phyloP scores from a whole-genome alignment of 164 flowering plant genomes.

The Annona squamosa region DNA sequence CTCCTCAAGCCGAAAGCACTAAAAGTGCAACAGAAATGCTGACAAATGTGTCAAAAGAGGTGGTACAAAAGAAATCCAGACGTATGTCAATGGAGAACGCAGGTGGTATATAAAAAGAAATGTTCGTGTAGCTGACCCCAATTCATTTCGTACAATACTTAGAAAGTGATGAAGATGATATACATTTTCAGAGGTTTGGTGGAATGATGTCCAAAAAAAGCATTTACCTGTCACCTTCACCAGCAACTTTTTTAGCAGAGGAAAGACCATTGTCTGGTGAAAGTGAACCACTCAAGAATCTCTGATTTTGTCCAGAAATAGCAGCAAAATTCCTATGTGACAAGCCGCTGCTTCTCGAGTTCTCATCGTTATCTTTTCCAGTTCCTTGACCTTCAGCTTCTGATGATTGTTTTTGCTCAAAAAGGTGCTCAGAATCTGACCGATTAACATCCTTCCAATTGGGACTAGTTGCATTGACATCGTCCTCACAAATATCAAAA shows the following conservation, averaged over 20 bases:
- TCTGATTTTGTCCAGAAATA: conserved; percentile 32
- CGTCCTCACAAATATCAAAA: conserved; percentile 73
- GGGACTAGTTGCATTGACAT: conserved; percentile 34
- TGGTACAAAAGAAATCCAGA: too few species aligned
- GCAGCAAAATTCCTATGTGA: conserved; percentile 24
- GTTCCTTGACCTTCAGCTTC: conserved; percentile 26
- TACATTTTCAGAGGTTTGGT: too few species aligned
- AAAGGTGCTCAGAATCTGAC: conserved; percentile 30
- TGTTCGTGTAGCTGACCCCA: too few species aligned
- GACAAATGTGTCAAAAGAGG: too few species aligned
- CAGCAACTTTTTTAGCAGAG: conserved; percentile 31
- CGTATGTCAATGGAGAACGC: too few species aligned
- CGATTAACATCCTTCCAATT: conserved; percentile 25
- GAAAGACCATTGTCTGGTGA: conserved; percentile 52
- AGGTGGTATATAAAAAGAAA: too few species aligned
- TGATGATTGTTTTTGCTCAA: conserved; percentile 21
- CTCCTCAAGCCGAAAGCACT: too few species aligned
- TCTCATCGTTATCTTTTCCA: conserved; percentile 35
- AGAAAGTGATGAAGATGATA: too few species aligned
- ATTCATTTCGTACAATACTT: too few species aligned
- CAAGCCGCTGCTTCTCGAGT: conserved; percentile 32
- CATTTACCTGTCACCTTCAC: conserved; percentile 59
- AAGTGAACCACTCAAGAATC: conserved; percentile 55
- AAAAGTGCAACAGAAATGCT: too few species aligned
- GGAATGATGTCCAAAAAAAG: too few species aligned